phyloP scores from a whole-genome alignment of 108 stramenopile genomes.

The Nitzschia putrida region DNA sequence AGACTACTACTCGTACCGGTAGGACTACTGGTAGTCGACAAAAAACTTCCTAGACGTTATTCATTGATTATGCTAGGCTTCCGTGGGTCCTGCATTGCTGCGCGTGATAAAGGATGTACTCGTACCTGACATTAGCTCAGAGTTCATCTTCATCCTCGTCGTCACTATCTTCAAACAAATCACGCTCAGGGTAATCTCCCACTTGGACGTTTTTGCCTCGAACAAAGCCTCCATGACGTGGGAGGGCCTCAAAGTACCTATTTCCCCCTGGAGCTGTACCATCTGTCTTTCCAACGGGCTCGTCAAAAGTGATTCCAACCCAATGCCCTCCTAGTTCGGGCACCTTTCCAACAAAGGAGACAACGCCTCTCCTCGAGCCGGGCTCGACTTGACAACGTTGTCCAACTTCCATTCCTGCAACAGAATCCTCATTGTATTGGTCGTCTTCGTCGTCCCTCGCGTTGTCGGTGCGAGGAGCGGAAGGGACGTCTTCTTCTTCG shows the following conservation, averaged over 20 bases:
- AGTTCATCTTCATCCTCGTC: slow-evolving; percentile 38
- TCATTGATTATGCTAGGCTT: too few relatives aligned
- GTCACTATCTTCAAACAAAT: slow-evolving; percentile 65
- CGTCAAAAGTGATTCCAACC: slow-evolving; percentile 95
- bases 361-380: slow-evolving; percentile 82
- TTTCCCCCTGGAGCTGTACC: slow-evolving; percentile 66
- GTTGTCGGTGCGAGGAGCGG: slow-evolving; percentile 1
- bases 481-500: slow-evolving; percentile 24
- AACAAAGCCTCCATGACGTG: slow-evolving; percentile 69
- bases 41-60: too few relatives aligned
- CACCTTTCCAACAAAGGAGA: slow-evolving; percentile 82
- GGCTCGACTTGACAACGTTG: slow-evolving; percentile 91
- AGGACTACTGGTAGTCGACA: too few relatives aligned
- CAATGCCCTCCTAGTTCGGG: slow-evolving; percentile 82
- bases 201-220: slow-evolving; percentile 77
- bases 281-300: slow-evolving; percentile 90
- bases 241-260: slow-evolving; percentile 71
- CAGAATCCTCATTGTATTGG: slow-evolving; percentile 19
- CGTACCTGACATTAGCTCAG: too few relatives aligned
- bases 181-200: slow-evolving; percentile 84
- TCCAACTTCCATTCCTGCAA: slow-evolving; percentile 61
- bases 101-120: too few relatives aligned
- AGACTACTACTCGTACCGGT: too few relatives aligned
- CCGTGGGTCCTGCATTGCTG: too few relatives aligned
- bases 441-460: neutral